phyloP scores from a whole-genome alignment of 2,329 filamentous ascomycete species.

The Diaporthe ampelina region DNA sequence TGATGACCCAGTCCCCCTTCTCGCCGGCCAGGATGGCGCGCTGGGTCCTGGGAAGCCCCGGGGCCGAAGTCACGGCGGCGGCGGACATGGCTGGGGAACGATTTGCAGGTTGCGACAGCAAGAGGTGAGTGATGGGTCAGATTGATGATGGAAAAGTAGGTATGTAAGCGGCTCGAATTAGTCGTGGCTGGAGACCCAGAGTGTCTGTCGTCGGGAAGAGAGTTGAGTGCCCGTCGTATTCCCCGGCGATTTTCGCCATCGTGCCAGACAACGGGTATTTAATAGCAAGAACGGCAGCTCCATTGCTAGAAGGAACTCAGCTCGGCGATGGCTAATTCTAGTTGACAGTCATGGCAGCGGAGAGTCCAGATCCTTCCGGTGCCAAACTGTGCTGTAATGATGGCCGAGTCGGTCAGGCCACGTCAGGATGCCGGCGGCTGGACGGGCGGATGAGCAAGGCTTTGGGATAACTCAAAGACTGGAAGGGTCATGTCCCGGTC shows the following conservation, averaged over 20 bases:
- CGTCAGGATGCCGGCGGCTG: not conserved
- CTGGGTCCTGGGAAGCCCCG: slow-evolving; percentile 17
- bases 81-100: not conserved
- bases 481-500: not conserved
- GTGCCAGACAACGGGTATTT: slow-evolving; percentile 5
- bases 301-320: not conserved
- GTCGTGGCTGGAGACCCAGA: not conserved
- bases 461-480: not conserved
- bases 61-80: slow-evolving; percentile 15
- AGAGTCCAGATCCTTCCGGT: slow-evolving; percentile 13
- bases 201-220: not conserved
- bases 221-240: not conserved
- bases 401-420: not conserved
- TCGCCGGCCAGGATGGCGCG: slow-evolving; percentile 16
- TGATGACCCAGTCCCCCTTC: slow-evolving; percentile 9
- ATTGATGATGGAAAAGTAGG: not conserved
- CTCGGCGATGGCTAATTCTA: not conserved
- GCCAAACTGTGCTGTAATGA: not conserved
- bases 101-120: too few species aligned
- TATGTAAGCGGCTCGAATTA: not conserved
- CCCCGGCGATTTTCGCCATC: not conserved
- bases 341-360: slow-evolving; percentile 9
- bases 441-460: not conserved
- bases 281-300: not conserved
- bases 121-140: not conserved